These are phyloP conservation scores for Tetrapisispora namnaoensis DNA, from an alignment of 805 yeast species.

Conservation along the genomic window DNA sequence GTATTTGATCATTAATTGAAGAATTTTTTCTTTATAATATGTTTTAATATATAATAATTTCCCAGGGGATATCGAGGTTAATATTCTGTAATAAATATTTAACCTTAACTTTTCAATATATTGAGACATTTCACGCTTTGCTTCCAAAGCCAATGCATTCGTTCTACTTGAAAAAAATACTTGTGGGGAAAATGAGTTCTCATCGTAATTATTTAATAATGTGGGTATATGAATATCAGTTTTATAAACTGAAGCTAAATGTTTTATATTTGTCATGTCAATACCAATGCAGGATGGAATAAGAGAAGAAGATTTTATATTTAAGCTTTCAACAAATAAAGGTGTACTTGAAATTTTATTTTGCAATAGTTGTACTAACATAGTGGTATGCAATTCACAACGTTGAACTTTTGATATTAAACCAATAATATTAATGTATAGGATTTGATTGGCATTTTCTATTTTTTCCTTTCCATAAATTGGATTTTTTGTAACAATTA, in stretches of 20 bases:
- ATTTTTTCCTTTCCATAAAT: slow-evolving; percentile 2
- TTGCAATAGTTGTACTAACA: slow-evolving; percentile 10
- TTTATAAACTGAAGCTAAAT: slow-evolving; percentile 10
- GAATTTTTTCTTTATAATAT: slow-evolving; percentile 13
- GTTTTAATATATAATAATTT: slow-evolving; percentile 17
- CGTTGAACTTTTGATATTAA: slow-evolving; percentile 9
- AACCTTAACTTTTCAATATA: slow-evolving; percentile 6
- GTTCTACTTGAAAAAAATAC: slow-evolving; percentile 15
- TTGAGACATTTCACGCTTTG: slow-evolving; percentile 11
- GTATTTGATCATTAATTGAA: slow-evolving; percentile 20
- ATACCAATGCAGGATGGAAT: slow-evolving; percentile 19
- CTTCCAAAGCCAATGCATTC: slow-evolving; percentile 12
- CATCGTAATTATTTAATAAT: slow-evolving; percentile 2
- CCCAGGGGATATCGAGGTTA: slow-evolving; percentile 15
- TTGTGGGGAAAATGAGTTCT: slow-evolving; percentile 5
- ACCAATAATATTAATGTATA: slow-evolving; percentile 13
- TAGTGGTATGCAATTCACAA: slow-evolving; percentile 12
- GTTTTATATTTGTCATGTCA: slow-evolving; percentile 14
- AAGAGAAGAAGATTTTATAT: slow-evolving; percentile 15
- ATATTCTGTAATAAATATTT: slow-evolving; percentile 11
- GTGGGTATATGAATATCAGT: slow-evolving; percentile 16
- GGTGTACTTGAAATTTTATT: neutral
- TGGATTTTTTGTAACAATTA: slow-evolving; percentile 8
- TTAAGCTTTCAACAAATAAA: slow-evolving; percentile 13
- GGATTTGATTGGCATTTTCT: neutral